phyloP scores from a whole-genome alignment of 495 filamentous ascomycete genomes.

The Penicillium silybi region DNA sequence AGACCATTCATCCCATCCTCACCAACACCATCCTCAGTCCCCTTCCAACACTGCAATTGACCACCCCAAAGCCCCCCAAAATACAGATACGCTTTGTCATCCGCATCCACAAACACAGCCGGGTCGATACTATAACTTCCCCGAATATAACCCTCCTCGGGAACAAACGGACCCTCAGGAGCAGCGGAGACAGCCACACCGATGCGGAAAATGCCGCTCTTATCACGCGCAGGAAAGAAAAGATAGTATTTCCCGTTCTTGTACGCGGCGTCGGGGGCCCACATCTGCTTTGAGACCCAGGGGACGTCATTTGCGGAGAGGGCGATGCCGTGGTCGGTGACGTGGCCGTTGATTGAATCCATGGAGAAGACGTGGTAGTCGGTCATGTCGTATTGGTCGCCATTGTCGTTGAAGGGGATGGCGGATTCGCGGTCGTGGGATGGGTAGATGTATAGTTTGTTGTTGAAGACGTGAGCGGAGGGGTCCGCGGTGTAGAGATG shows the following conservation, averaged over 20 bases:
- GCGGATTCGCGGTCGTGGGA: conserved; percentile 42
- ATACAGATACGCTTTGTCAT: conserved; percentile 47
- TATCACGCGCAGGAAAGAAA: conserved; percentile 46
- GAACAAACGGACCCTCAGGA: conserved; percentile 45
- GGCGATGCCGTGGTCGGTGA: conserved; percentile 42
- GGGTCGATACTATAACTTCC: conserved; percentile 49
- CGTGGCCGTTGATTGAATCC: conserved; percentile 31
- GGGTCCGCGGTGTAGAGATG: conserved; percentile 63
- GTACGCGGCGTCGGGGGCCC: conserved; percentile 46
- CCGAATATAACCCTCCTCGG: conserved; percentile 32
- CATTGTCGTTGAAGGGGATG: conserved; percentile 67
- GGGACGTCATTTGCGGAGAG: conserved; percentile 36
- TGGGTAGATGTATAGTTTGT: conserved; percentile 49
- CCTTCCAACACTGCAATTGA: conserved; percentile 56
- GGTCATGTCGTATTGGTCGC: conserved; percentile 77
- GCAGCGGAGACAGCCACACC: conserved; percentile 42
- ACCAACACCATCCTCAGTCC: neutral
- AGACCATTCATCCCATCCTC: conserved; percentile 13
- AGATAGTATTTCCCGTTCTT: conserved; percentile 49
- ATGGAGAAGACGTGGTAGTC: conserved; percentile 52
- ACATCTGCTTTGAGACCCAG: conserved; percentile 45
- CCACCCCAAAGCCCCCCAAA: conserved; percentile 66
- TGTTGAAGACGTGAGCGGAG: conserved; percentile 48
- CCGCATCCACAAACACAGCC: conserved; percentile 47
- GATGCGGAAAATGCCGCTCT: conserved; percentile 58